Evolutionary conservation across 1,284 basidiomycete species (phyloP).

Genomic region (Mrakiaceae sp.): DNA sequence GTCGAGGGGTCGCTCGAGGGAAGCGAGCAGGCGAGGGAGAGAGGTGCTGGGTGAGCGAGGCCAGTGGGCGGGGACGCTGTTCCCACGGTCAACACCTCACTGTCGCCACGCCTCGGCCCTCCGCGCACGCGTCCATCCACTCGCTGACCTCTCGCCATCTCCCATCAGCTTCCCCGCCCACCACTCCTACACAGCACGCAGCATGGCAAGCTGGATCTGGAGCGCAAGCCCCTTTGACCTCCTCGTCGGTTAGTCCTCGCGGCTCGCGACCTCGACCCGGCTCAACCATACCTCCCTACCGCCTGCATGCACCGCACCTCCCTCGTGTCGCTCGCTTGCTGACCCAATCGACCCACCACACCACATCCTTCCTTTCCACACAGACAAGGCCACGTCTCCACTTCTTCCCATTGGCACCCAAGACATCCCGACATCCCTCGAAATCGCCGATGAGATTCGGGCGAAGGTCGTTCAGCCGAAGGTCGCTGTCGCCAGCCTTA

Average conservation of each 20-base stretch:
- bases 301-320: not conserved
- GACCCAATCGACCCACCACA: not conserved
- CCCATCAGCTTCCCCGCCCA: no score
- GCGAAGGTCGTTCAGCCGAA: slow-evolving; percentile 78
- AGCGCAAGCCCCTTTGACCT: slow-evolving; percentile 4
- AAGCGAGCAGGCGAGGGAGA: not conserved
- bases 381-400: slow-evolving; percentile 15
- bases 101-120: no score
- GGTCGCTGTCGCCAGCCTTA: slow-evolving; percentile 79
- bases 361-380: not conserved
- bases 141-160: no score
- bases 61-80: not conserved
- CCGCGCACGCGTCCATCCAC: no score
- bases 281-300: not conserved
- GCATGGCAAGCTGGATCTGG: slow-evolving; percentile 8
- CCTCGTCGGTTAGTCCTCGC: not conserved
- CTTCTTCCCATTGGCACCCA: slow-evolving; percentile 37
- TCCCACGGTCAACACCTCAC: no score
- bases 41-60: not conserved
- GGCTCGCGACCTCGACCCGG: not conserved
- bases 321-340: not conserved
- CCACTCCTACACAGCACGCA: no score
- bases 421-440: slow-evolving; percentile 87
- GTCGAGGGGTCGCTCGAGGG: not conserved
- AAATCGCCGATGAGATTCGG: slow-evolving; percentile 93